Conservation (phyloP, 306 rosid genomes). For the Boehmeria nivea region DNA sequence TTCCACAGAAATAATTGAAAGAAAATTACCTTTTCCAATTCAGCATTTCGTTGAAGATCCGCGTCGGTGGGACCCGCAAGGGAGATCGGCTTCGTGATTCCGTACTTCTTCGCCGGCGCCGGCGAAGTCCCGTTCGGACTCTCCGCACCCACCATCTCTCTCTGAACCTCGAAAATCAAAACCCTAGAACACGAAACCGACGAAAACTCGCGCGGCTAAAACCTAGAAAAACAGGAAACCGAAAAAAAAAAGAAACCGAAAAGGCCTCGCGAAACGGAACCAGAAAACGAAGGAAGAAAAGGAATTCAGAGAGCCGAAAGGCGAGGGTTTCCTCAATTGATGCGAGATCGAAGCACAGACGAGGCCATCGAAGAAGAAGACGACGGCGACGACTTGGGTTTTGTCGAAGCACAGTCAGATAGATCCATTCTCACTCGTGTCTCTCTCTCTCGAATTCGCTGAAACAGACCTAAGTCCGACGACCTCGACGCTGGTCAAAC, state of each 20-base stretch:
- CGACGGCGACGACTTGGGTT: no score
- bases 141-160: slow-evolving; percentile 62
- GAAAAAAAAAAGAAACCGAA: not conserved
- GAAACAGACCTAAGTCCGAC: not conserved
- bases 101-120: slow-evolving; percentile 36
- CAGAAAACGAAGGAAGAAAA: no score
- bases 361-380: no score
- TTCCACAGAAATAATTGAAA: not conserved
- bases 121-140: slow-evolving; percentile 34
- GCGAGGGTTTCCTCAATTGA: no score
- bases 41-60: slow-evolving; percentile 59
- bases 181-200: slow-evolving; percentile 9
- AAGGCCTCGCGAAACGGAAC: not conserved
- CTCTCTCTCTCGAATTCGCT: no score
- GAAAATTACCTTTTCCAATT: slow-evolving; percentile 62
- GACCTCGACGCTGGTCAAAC: not conserved
- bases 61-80: slow-evolving; percentile 72
- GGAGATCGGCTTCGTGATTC: slow-evolving; percentile 70
- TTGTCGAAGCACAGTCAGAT: no score
- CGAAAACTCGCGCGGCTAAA: slow-evolving; percentile 7
- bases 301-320: no score
- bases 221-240: slow-evolving; percentile 18
- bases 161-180: slow-evolving; percentile 1
- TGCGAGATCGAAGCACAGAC: no score
- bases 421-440: no score